These are phyloP conservation scores for Talaromyces verruculosus DNA, from an alignment of 2,329 filamentous ascomycete species.

Conservation along the genomic window DNA sequence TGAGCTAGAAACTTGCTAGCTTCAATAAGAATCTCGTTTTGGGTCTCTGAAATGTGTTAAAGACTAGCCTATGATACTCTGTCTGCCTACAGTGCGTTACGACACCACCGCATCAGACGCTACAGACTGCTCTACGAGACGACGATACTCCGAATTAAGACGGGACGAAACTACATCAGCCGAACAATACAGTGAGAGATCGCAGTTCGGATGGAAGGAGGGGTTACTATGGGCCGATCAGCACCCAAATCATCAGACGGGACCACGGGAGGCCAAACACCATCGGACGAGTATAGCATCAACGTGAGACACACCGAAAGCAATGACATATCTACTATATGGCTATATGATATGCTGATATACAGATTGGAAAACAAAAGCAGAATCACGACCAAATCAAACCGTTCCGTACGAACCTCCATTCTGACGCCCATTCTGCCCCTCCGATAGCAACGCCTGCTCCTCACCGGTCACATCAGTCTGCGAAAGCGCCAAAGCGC, in stretches of 20 bases:
- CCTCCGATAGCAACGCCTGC: constrained; percentile 14
- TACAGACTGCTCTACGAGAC: not conserved
- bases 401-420: constrained; percentile 11
- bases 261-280: not conserved
- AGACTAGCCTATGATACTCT: not conserved
- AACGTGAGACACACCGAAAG: not conserved
- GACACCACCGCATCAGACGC: not conserved
- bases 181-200: not conserved
- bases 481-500: not conserved
- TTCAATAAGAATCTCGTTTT: not conserved
- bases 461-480: constrained; percentile 13
- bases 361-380: not conserved
- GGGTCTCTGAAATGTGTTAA: not conserved
- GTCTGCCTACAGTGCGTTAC: not conserved
- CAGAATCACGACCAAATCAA: constrained; percentile 2
- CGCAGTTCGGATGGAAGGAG: not conserved
- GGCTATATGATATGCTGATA: not conserved
- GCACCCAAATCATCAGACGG: not conserved
- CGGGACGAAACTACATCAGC: not conserved
- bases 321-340: not conserved
- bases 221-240: not conserved
- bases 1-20: not conserved
- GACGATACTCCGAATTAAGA: not conserved
- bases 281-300: not conserved
- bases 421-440: constrained; percentile 7